phyloP scores from a whole-genome alignment of 176 grass and related monocot species.

The barley (Hordeum vulgare) region MorexV3_pseudomolecules_assembly NC_058521.1:16466260-16466759 shows the following conservation, averaged over 20 bases:
- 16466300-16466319: not conserved
- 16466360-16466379: not conserved
- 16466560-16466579: not conserved
- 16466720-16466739: slow-evolving; percentile 30
- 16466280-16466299: slow-evolving; percentile 32
- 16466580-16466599: slow-evolving; percentile 45
- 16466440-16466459: not conserved
- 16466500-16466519: not conserved
- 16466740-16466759: not conserved
- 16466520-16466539: slow-evolving; percentile 29
- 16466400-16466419: not conserved
- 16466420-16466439: not conserved
- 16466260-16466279: not conserved
- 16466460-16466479: not conserved
- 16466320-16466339: slow-evolving; percentile 29
- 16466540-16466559: not conserved
- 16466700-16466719: slow-evolving; percentile 33
- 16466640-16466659: not conserved
- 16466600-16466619: not conserved
- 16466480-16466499: not conserved
- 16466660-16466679: not conserved
- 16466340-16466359: slow-evolving; percentile 34
- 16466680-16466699: slow-evolving; percentile 43
- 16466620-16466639: not conserved
- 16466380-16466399: too few species aligned